Evolutionary conservation across 768 basidiomycete genomes (phyloP).

Genomic region (Lentinula detonsa): DNA sequence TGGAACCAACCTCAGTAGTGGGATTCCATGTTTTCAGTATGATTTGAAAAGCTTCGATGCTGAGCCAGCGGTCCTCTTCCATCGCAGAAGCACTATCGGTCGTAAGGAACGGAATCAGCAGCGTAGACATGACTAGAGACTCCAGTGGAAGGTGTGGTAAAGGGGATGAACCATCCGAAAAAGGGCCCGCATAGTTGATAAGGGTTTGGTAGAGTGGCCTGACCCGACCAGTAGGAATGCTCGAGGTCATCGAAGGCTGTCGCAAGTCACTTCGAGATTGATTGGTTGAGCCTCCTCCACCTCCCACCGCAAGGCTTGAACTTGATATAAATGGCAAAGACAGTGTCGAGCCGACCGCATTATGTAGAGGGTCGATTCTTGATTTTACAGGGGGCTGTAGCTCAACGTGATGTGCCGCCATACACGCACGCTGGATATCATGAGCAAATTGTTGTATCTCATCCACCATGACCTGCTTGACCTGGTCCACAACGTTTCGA

Average conservation of each 20-base stretch:
- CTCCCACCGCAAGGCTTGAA: slow-evolving; percentile 21
- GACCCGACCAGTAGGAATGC: slow-evolving; percentile 30
- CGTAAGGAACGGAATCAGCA: slow-evolving; percentile 51
- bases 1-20: slow-evolving; percentile 44
- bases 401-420: slow-evolving; percentile 44
- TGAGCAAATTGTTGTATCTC: slow-evolving; percentile 45
- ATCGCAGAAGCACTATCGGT: slow-evolving; percentile 23
- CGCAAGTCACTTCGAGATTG: slow-evolving; percentile 29
- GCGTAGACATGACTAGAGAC: slow-evolving; percentile 47
- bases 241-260: slow-evolving; percentile 38
- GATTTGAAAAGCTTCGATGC: slow-evolving; percentile 59
- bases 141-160: slow-evolving; percentile 48
- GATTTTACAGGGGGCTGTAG: slow-evolving; percentile 4
- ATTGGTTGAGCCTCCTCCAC: slow-evolving; percentile 12
- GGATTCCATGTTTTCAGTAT: slow-evolving; percentile 50
- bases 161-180: slow-evolving; percentile 17
- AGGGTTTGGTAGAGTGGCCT: slow-evolving; percentile 40
- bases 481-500: slow-evolving; percentile 62
- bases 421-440: slow-evolving; percentile 53
- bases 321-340: slow-evolving; percentile 37
- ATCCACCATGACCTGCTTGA: slow-evolving; percentile 41
- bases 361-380: slow-evolving; percentile 19
- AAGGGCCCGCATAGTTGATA: slow-evolving; percentile 34
- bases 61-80: slow-evolving; percentile 48
- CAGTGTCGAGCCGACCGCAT: slow-evolving; percentile 24